phyloP scores from a whole-genome alignment of 495 filamentous ascomycete species.

The Staphylotrichum tortipilum region DNA sequence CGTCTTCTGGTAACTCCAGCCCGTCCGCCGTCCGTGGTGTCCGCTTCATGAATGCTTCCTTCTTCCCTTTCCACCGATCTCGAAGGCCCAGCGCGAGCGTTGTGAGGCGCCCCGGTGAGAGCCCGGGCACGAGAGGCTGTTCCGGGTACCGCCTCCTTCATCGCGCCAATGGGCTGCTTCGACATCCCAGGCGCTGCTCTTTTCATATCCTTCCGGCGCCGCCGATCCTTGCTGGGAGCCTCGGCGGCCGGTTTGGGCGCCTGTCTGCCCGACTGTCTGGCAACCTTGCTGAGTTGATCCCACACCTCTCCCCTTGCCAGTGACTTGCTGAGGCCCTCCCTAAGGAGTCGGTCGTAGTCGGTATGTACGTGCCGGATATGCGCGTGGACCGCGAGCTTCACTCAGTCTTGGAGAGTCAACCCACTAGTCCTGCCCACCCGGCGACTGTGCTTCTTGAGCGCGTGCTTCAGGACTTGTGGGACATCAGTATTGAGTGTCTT shows the following conservation, averaged over 20 bases:
- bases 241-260: background rate
- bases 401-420: constrained; percentile 23
- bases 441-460: constrained; percentile 25
- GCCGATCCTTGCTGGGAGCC: background rate
- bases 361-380: constrained; percentile 35
- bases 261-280: constrained; percentile 14
- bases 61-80: no score
- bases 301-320: constrained; percentile 15
- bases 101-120: no score
- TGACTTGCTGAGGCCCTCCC: constrained; percentile 1
- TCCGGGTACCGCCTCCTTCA: background rate
- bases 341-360: constrained; percentile 27
- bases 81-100: no score
- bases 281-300: constrained; percentile 15
- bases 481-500: constrained; percentile 18
- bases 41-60: no score
- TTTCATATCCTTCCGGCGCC: background rate
- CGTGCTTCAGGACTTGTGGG: constrained; percentile 15
- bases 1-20: background rate
- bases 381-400: constrained; percentile 27
- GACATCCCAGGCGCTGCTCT: background rate
- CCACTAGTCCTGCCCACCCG: constrained; percentile 29
- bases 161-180: background rate
- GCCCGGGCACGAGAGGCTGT: no score
- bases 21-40: no score